These are phyloP conservation scores for Leishmania mexicana DNA, from an alignment of 208 protist species.

Conservation along the genomic window DNA sequence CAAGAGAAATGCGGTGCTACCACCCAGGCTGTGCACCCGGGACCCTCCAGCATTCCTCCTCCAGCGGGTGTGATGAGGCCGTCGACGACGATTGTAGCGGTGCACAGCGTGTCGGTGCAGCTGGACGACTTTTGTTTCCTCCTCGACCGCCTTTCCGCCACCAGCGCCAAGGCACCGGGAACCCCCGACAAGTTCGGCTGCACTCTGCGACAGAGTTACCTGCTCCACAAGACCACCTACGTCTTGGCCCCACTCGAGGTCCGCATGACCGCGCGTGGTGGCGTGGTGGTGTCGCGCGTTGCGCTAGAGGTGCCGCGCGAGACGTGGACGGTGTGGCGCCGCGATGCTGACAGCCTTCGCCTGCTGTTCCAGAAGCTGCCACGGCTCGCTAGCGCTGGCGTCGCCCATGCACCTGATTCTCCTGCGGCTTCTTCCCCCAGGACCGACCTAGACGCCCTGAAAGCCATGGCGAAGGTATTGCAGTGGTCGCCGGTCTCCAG, in stretches of 20 bases:
- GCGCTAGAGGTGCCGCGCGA: conserved; percentile 21
- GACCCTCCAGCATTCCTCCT: not conserved
- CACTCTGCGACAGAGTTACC: conserved; percentile 35
- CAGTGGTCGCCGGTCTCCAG: conserved; percentile 21
- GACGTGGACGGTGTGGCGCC: conserved; percentile 36
- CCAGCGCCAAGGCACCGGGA: conserved; percentile 23
- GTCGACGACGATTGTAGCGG: conserved; percentile 18
- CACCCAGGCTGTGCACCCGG: not conserved
- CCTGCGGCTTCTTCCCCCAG: not conserved
- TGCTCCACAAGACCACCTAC: conserved; percentile 27
- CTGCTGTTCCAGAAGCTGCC: conserved; percentile 28
- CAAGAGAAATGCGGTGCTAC: conserved; percentile 14
- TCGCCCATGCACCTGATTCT: not conserved
- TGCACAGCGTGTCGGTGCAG: conserved; percentile 17
- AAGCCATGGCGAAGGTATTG: conserved; percentile 10
- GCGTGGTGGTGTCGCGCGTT: conserved; percentile 37
- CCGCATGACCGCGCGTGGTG: conserved; percentile 29
- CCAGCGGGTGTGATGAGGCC: conserved; percentile 1
- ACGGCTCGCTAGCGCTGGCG: not conserved
- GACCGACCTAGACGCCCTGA: conserved; percentile 12
- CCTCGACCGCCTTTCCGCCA: conserved; percentile 31
- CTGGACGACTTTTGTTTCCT: conserved; percentile 25
- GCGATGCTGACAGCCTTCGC: conserved; percentile 20
- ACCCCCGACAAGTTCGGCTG: conserved; percentile 32
- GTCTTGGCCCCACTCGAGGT: conserved; percentile 38